These are phyloP conservation scores for Phyllosticta citriasiana DNA, from an alignment of 2,329 filamentous ascomycete genomes.

Conservation along the genomic window DNA sequence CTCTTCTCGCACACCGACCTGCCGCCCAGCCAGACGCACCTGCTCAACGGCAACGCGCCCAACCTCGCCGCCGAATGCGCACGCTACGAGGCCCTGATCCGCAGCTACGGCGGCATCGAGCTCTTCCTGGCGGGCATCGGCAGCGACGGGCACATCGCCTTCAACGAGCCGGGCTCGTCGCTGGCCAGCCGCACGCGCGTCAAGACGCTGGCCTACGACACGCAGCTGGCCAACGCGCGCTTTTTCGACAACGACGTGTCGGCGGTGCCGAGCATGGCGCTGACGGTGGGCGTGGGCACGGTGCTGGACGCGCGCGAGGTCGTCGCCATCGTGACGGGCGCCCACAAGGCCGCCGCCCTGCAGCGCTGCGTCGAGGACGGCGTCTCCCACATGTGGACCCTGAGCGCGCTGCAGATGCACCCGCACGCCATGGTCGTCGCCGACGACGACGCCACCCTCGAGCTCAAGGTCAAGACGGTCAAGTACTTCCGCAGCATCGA, in stretches of 20 bases:
- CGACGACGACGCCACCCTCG: conserved; percentile 57
- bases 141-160: conserved; percentile 79
- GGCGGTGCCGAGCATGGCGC: conserved; percentile 68
- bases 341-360: conserved; percentile 70
- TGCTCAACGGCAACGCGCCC: conserved; percentile 69
- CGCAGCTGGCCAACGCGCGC: conserved; percentile 72
- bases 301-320: conserved; percentile 74
- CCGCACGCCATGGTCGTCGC: conserved; percentile 73
- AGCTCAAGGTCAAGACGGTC: conserved; percentile 37
- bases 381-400: conserved; percentile 85
- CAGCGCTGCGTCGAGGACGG: conserved; percentile 73
- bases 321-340: conserved; percentile 70
- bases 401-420: conserved; percentile 71
- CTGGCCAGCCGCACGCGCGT: conserved; percentile 69
- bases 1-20: conserved; percentile 84
- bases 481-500: conserved; percentile 43
- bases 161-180: conserved; percentile 80
- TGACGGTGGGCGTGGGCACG: conserved; percentile 78
- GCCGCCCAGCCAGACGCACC: conserved; percentile 71
- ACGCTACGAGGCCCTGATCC: conserved; percentile 70
- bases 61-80: conserved; percentile 69
- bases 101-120: conserved; percentile 66
- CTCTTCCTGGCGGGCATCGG: conserved; percentile 79
- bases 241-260: conserved; percentile 66
- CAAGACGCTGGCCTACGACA: conserved; percentile 81